These are phyloP conservation scores for Chalara sp. DNA, from an alignment of 2,329 filamentous ascomycete genomes.

Conservation along the genomic window DNA sequence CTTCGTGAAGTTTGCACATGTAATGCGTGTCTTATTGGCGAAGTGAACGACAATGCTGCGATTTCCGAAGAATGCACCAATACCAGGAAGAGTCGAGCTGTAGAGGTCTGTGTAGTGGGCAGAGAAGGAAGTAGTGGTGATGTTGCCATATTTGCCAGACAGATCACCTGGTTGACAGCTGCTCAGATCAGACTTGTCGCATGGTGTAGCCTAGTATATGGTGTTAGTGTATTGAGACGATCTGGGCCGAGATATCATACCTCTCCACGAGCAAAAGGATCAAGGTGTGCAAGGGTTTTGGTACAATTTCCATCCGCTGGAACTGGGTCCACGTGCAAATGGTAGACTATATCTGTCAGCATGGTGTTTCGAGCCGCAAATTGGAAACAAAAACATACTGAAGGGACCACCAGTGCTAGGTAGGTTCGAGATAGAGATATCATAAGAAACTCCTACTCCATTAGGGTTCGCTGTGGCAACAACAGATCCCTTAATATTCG, in stretches of 20 bases:
- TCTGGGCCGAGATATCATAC: conserved; percentile 8
- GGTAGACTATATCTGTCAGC: conserved; percentile 52
- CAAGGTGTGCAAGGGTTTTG: conserved; percentile 58
- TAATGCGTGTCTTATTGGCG: conserved; percentile 55
- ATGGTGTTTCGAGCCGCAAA: not conserved
- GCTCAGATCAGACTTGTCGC: conserved; percentile 47
- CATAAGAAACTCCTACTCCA: conserved; percentile 49
- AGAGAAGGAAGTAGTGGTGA: conserved; percentile 43
- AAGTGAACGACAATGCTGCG: conserved; percentile 59
- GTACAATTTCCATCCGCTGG: conserved; percentile 65
- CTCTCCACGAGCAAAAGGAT: conserved; percentile 58
- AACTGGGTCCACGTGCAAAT: conserved; percentile 62
- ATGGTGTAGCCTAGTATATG: conserved; percentile 44
- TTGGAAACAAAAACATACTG: conserved; percentile 36
- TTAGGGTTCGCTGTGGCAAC: conserved; percentile 37
- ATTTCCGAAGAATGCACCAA: conserved; percentile 56
- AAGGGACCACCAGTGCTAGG: conserved; percentile 52
- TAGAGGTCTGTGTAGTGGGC: conserved; percentile 49
- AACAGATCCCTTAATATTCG: conserved; percentile 49
- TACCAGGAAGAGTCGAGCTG: conserved; percentile 44
- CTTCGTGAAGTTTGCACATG: conserved; percentile 53
- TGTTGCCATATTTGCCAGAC: conserved; percentile 64
- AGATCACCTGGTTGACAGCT: conserved; percentile 74
- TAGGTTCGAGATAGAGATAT: conserved; percentile 50
- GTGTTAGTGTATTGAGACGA: conserved; percentile 5